Evolutionary conservation across 1,139 yeast genomes (phyloP), one percentile per base, ranked within the genome.

Genomic region (Geotrichum aggregatum): DNA sequence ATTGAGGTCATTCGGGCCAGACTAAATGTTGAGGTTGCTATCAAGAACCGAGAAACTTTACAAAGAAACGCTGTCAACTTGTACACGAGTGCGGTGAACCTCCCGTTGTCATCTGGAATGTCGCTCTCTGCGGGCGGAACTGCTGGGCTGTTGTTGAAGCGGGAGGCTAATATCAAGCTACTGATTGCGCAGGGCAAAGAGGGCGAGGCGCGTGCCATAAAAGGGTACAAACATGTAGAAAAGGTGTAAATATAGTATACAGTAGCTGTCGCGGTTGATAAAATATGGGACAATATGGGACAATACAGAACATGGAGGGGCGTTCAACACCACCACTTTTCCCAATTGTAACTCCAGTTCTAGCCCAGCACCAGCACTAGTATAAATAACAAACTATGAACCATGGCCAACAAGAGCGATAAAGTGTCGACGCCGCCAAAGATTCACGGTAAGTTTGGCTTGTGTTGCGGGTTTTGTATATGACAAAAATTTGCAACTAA

Each of bases 1-100:
- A 52, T 63, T 11, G 67, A 63, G 19, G 56, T 59, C 56, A 45
- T 58, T 39, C 56, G 67, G 16, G 42, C 63, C 2, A 52, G 45
- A 28, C 49, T 62, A 14, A 54, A 49, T 5, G 41, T 49, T 4
- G 57, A 58, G 2, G 59, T 60, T 1, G 65, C 66, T 6, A 47
- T 43, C 3, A 60, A 56, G 48, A 59, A 63, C 54, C 49, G 56
- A 16, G 46, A 40, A 8, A 57, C 57, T 11, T 56, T 64, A 22
- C 44, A 49, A 6, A 49, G 54, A 24, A 64, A 64, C 42, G 64
- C 67, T 18, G 40, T 49, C 18, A 59, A 55, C 16, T 57, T 55
- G 49, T 64, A 63, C 48, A 48, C 52, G 19, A 63, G 63, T 44
- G 63, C 63, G 2, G 36, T 35, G 19, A 46, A 42, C 42, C 28